These are phyloP conservation scores for Salix viminalis DNA, from an alignment of 345 rosid genomes.

Conservation along the genomic window DNA sequence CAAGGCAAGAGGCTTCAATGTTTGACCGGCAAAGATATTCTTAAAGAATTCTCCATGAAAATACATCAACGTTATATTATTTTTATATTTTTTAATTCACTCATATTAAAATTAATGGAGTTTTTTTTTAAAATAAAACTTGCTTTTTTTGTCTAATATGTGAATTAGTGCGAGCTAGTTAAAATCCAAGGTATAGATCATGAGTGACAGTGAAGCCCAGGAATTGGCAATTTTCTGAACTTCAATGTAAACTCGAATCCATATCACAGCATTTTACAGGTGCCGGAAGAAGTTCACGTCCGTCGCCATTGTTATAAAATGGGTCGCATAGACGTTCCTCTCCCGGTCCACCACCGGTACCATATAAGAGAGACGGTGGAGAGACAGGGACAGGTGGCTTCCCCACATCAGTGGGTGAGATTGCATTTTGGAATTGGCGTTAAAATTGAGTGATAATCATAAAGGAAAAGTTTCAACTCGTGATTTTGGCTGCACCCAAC, in stretches of 20 bases:
- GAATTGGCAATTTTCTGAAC: neutral
- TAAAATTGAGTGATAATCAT: neutral
- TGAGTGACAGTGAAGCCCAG: no score
- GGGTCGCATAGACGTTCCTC: neutral
- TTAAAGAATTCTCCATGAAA: no score
- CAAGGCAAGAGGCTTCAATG: no score
- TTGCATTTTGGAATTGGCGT: neutral
- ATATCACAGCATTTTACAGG: neutral
- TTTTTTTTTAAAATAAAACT: no score
- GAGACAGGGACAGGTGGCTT: neutral
- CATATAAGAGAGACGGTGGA: neutral
- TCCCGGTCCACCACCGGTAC: neutral
- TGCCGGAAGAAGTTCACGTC: neutral
- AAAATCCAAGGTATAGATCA: no score
- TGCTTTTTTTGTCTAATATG: no score
- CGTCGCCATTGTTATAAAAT: neutral
- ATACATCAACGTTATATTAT: no score
- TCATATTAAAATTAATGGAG: no score
- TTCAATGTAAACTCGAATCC: neutral
- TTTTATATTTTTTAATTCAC: no score
- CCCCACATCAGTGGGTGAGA: constrained; percentile 4
- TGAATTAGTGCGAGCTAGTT: no score
- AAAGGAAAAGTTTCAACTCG: neutral
- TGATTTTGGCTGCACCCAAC: neutral
- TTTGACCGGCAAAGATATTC: no score